phyloP scores from a whole-genome alignment of 345 rosid genomes.

The Arabis alpina region DNA sequence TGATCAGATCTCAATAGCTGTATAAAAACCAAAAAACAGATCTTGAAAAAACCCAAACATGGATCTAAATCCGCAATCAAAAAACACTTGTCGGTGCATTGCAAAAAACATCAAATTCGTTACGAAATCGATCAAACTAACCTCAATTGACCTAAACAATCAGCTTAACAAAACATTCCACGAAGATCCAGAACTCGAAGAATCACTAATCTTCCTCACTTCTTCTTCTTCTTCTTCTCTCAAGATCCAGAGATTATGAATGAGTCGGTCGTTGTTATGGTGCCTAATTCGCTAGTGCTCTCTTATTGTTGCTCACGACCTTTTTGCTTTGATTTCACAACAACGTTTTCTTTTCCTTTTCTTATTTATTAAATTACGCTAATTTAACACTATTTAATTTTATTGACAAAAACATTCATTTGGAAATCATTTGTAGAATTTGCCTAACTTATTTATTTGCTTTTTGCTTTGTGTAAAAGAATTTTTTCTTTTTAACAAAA shows the following conservation, averaged over 20 bases:
- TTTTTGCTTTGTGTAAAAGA: no score
- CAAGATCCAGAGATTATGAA: constrained; percentile 12
- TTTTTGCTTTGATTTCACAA: constrained; percentile 52
- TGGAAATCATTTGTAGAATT: no score
- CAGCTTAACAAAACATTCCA: constrained; percentile 36
- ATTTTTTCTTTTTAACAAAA: no score
- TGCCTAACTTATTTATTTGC: no score
- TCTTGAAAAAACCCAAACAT: constrained; percentile 27
- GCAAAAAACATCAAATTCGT: constrained; percentile 14
- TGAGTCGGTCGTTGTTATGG: constrained; percentile 21
- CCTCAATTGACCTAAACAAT: constrained; percentile 37
- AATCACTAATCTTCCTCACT: constrained; percentile 19
- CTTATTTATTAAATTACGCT: constrained; percentile 6
- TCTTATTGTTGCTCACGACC: constrained; percentile 27
- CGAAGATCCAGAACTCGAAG: constrained; percentile 15
- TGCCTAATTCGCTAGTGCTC: constrained; percentile 16
- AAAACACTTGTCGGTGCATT: constrained; percentile 17
- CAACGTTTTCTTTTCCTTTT: constrained; percentile 23
- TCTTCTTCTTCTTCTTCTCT: not conserved
- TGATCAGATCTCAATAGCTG: constrained; percentile 32
- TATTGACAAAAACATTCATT: no score
- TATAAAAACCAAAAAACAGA: constrained; percentile 8
- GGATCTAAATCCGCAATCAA: constrained; percentile 29
- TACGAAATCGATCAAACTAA: constrained; percentile 28
- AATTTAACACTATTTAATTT: no score